phyloP scores from a whole-genome alignment of 805 yeast species.

The Teunomyces kruisii region DNA sequence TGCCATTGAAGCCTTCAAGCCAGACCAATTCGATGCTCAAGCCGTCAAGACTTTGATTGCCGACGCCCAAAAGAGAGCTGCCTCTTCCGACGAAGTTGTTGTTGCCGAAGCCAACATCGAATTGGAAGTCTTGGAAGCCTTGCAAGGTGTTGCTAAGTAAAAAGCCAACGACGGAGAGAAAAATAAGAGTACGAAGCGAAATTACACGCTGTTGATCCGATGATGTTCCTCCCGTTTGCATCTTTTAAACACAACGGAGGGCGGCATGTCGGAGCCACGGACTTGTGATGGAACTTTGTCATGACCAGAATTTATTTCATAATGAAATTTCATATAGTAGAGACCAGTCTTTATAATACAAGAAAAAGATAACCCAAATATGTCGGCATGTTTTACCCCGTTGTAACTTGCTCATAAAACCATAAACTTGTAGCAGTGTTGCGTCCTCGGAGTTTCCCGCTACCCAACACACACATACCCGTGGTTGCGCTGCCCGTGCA shows the following conservation, averaged over 20 bases:
- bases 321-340: background rate
- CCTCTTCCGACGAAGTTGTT: constrained; percentile 80
- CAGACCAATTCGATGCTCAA: constrained; percentile 80
- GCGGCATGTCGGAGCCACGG: too few relatives aligned
- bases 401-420: too few relatives aligned
- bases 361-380: background rate
- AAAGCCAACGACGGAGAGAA: constrained; percentile 6
- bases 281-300: background rate
- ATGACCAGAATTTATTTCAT: background rate
- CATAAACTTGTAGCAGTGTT: too few relatives aligned
- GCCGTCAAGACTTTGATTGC: constrained; percentile 78
- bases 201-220: too few relatives aligned
- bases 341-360: background rate
- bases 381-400: background rate
- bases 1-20: constrained; percentile 92
- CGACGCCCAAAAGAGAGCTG: constrained; percentile 90
- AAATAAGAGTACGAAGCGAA: background rate
- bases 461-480: too few relatives aligned
- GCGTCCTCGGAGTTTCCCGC: too few relatives aligned
- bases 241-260: too few relatives aligned
- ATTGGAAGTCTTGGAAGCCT: constrained; percentile 93
- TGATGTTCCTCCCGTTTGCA: too few relatives aligned
- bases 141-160: constrained; percentile 77
- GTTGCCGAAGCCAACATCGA: constrained; percentile 96
- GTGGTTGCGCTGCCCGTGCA: background rate